These are phyloP conservation scores for Podospora australis DNA, from an alignment of 495 filamentous ascomycete species.

Conservation along the genomic window DNA sequence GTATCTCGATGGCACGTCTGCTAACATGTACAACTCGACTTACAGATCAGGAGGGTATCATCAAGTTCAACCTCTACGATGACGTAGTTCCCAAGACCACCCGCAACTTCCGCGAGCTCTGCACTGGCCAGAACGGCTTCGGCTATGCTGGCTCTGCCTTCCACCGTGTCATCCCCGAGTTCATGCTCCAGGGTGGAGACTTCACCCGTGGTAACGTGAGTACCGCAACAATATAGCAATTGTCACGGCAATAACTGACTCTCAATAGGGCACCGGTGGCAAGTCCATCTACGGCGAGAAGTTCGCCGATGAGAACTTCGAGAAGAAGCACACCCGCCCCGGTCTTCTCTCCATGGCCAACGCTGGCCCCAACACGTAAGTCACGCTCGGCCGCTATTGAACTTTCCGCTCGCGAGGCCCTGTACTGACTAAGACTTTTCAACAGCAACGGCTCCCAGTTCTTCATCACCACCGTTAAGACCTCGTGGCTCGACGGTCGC, in stretches of 20 bases:
- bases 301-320: conserved; percentile 78
- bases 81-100: conserved; percentile 82
- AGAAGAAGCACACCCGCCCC: conserved; percentile 53
- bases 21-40: too few species aligned
- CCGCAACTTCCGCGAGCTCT: conserved; percentile 91
- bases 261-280: conserved; percentile 67
- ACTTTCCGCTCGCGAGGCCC: neutral
- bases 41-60: conserved; percentile 72
- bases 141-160: conserved; percentile 77
- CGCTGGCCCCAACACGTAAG: conserved; percentile 72
- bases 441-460: conserved; percentile 70
- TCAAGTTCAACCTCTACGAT: conserved; percentile 89
- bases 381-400: neutral
- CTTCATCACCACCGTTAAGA: conserved; percentile 69
- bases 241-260: conserved; percentile 5
- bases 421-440: conserved; percentile 2
- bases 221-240: conserved; percentile 3
- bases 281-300: conserved; percentile 86
- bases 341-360: conserved; percentile 79
- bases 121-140: conserved; percentile 85
- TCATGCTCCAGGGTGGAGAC: conserved; percentile 99
- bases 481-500: conserved; percentile 68
- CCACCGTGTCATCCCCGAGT: conserved; percentile 91
- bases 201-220: conserved; percentile 92
- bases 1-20: too few species aligned